These are phyloP conservation scores for Pleurotus citrinopileatus DNA, from an alignment of 768 basidiomycete species.

Conservation along the genomic window DNA sequence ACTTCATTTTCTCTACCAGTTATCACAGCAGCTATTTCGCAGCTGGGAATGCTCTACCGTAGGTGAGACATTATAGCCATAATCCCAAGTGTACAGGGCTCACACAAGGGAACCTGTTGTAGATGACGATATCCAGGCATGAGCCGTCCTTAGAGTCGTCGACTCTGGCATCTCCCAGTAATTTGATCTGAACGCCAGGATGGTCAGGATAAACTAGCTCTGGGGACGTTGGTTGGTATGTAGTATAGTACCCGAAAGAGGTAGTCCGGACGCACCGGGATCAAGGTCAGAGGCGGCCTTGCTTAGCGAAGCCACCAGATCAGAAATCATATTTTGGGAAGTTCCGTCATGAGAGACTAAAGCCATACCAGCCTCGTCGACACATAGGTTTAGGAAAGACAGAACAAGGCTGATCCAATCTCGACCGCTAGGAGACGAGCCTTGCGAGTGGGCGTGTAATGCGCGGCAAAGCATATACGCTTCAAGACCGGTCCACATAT, in stretches of 20 bases:
- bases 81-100: conserved; percentile 24
- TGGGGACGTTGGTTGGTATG: conserved; percentile 22
- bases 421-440: conserved; percentile 57
- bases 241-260: conserved; percentile 2
- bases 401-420: conserved; percentile 83
- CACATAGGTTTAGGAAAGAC: conserved; percentile 70
- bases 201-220: conserved; percentile 72
- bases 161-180: conserved; percentile 43
- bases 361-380: conserved; percentile 51
- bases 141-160: conserved; percentile 67
- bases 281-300: conserved; percentile 50
- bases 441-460: conserved; percentile 58
- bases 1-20: conserved; percentile 61
- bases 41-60: conserved; percentile 45
- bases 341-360: conserved; percentile 53
- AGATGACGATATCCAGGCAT: conserved; percentile 54
- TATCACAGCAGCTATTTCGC: conserved; percentile 59
- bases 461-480: conserved; percentile 76
- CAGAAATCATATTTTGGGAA: conserved; percentile 46
- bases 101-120: conserved; percentile 77
- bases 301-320: conserved; percentile 48
- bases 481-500: conserved; percentile 78
- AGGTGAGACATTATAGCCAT: conserved; percentile 10
- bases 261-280: conserved; percentile 37
- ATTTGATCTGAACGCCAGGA: conserved; percentile 55